Percentiles rank a stretch among this genome's conserved stretches.
Conservation (phyloP, 495 filamentous ascomycete species). For the Talaromyces adpressus region DNA sequence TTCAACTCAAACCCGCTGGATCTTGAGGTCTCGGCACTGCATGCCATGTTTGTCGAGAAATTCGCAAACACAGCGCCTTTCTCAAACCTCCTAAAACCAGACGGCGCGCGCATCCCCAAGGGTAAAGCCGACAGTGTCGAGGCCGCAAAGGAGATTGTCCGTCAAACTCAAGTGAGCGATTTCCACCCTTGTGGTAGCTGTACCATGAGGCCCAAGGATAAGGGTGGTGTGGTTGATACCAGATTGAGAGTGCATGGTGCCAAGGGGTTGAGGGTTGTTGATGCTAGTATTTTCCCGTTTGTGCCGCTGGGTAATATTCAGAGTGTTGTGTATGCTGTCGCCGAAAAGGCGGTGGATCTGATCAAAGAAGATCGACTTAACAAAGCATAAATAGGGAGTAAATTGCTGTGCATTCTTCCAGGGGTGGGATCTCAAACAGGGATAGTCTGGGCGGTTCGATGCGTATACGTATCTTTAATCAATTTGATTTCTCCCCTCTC, state of each 20-base stretch:
- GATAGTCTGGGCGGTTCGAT: no score
- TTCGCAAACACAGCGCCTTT: slow-evolving; percentile 31
- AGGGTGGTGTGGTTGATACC: slow-evolving; percentile 35
- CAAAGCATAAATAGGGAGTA: no score
- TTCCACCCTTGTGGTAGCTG: slow-evolving; percentile 3
- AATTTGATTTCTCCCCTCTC: no score
- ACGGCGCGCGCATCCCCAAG: background rate
- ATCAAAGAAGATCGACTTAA: slow-evolving; percentile 28
- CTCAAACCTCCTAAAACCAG: slow-evolving; percentile 18
- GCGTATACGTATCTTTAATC: no score
- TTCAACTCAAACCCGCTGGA: slow-evolving; percentile 24
- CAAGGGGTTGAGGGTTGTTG: slow-evolving; percentile 39
- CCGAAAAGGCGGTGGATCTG: slow-evolving; percentile 47
- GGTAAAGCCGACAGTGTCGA: slow-evolving; percentile 13
- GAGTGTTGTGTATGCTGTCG: slow-evolving; percentile 46
- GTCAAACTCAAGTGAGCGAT: background rate
- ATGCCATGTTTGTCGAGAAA: slow-evolving; percentile 32
- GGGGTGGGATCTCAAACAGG: no score
- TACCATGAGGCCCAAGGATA: slow-evolving; percentile 20
- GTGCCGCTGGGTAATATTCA: slow-evolving; percentile 41
- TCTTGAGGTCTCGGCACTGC: slow-evolving; percentile 37
- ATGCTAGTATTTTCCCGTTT: slow-evolving; percentile 49
- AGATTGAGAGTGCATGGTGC: slow-evolving; percentile 44
- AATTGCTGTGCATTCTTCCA: no score
- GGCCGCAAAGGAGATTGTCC: slow-evolving; percentile 6